phyloP scores from a whole-genome alignment of 257 asterid genomes.

The Solanum peruvianum region DNA sequence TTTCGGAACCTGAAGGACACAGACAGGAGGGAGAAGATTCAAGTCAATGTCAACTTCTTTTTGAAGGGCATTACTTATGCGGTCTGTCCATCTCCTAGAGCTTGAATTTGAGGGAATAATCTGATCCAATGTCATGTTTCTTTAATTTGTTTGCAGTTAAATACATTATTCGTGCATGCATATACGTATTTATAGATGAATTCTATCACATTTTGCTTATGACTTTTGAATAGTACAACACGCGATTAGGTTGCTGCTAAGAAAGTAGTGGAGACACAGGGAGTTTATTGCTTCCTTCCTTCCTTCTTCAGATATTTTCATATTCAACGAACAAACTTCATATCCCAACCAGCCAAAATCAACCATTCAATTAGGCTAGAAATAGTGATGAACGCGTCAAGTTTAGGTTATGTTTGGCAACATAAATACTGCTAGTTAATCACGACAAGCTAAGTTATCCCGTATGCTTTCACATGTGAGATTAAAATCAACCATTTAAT shows the following conservation, averaged over 20 bases:
- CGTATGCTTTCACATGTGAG: neutral
- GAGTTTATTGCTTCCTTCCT: neutral
- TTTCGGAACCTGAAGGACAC: constrained; percentile 29
- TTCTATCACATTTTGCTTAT: neutral
- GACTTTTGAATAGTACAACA: neutral
- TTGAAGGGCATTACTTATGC: constrained; percentile 14
- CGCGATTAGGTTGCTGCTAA: neutral
- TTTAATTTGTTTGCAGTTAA: neutral
- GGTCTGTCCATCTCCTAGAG: constrained; percentile 15
- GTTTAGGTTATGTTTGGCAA: neutral
- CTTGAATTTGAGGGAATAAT: constrained; percentile 6
- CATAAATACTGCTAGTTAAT: neutral
- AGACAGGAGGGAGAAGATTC: constrained; percentile 19
- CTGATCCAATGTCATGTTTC: neutral
- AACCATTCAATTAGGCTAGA: neutral
- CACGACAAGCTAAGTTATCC: neutral
- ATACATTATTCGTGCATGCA: neutral
- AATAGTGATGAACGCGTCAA: neutral
- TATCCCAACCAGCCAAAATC: neutral
- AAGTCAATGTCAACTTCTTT: constrained; percentile 9
- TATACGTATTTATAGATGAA: neutral
- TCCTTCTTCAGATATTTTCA: neutral
- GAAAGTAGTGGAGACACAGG: neutral
- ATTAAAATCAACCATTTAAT: neutral
- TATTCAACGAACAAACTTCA: neutral